Base-by-base conservation (phyloP, 192 early-diverging fungal genomes). In the Podila horticola region DNA sequence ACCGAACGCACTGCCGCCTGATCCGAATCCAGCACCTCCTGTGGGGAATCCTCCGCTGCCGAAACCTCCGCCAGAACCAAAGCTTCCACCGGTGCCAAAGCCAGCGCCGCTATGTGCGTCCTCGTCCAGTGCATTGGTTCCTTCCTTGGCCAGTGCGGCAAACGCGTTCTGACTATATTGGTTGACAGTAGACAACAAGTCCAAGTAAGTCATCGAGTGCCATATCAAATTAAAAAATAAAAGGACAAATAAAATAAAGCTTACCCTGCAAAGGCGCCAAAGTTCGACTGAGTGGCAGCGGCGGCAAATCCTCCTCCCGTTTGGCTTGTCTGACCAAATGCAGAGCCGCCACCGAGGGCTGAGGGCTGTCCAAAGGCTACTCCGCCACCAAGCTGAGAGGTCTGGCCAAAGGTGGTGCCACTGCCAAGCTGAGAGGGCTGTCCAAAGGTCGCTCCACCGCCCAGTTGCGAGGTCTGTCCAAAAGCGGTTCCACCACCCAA, bases 181-280 rank as follows among this genome's bases (percentile, higher is more conserved):
- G n/a, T 55, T 6, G n/a, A 24, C 52, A 55, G 24, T 15, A 45
- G 4, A 45, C 41, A 45, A 15, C 11, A 45, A 45, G 1, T 15
- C 15, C 41, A n/a, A 30, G 15, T 45, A 15, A 45, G 41, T 45
- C 11, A 15, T 45, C 0, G 12, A 15, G 15, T 45, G 15, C 15
- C 13, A 45, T 45, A 29, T 13, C 36, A 29, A n/a, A 15, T 24
- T 9, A 31, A 33, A 33, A 13, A 63, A n/a, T 1, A n/a, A 63
- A n/a, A 63, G 29, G 5, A 22, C 20, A n/a, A 36, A 62, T 11
- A 62, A 34, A 45, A 63, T 4, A 63, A 7, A 36, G 48, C 74
- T 58, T 65, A 76, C 74, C 45, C 62, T 20, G 77, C 77, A 69
- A 81, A 81, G 5, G 71, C 64, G 20, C 77, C 71, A 69, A 81